These are phyloP conservation scores for Colletotrichum sp. DNA, from an alignment of 2,329 filamentous ascomycete species.

Conservation along the genomic window DNA sequence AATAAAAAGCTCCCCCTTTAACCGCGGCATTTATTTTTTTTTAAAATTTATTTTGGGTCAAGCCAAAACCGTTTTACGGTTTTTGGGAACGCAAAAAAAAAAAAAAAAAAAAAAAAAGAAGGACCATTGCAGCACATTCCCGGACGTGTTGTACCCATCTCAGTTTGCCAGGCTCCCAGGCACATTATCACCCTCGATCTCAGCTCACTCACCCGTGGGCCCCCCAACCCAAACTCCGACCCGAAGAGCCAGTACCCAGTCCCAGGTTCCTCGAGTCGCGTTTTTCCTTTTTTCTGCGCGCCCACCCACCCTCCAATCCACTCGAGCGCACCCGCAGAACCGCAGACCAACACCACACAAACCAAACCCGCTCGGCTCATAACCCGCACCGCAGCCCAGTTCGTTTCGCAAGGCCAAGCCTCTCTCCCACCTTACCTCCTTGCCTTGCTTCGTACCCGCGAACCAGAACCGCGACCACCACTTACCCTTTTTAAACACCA, in stretches of 20 bases:
- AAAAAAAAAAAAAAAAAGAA: background rate
- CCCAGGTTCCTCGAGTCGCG: slow-evolving; percentile 13
- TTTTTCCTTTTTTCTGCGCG: slow-evolving; percentile 13
- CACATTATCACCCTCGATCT: background rate
- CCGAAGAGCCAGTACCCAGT: background rate
- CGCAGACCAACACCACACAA: background rate
- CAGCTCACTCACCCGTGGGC: background rate
- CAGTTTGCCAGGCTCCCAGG: background rate
- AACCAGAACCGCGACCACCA: background rate
- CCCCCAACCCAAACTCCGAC: background rate
- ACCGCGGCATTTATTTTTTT: no score
- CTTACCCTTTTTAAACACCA: background rate
- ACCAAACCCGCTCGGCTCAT: slow-evolving; percentile 12
- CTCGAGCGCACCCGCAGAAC: slow-evolving; percentile 1
- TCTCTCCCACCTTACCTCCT: background rate
- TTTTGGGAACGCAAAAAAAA: no score
- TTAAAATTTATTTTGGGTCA: slow-evolving; percentile 33
- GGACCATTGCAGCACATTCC: background rate
- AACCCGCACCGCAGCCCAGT: slow-evolving; percentile 9
- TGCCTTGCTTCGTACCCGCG: background rate
- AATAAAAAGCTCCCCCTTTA: no score
- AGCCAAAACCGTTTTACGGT: slow-evolving; percentile 24
- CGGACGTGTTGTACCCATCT: background rate
- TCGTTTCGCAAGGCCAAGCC: slow-evolving; percentile 8
- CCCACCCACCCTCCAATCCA: background rate